Base-by-base conservation (phyloP, 2,329 filamentous ascomycete genomes). In the Ophiosphaerella herpotricha region DNA sequence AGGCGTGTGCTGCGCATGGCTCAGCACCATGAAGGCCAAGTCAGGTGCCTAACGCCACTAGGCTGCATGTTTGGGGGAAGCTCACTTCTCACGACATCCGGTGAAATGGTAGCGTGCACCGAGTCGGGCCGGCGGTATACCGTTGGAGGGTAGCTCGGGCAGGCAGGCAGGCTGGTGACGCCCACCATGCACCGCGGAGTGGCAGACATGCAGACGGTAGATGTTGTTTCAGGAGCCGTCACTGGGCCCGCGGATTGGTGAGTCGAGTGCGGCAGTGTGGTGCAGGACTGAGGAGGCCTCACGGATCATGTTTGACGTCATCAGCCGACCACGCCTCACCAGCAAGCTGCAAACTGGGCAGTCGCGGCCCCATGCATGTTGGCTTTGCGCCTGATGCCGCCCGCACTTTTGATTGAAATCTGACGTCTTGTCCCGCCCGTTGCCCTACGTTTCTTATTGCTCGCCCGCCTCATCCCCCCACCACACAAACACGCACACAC, bases 391-490 rank as follows among this genome's bases (percentile, higher is more conserved):
- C 57, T 60, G 55, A 55, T 50, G 36, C 47, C 40, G 35, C 46
- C 50, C 52, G 46, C 52, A 39, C 48, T 48, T 21, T 32, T 21
- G 40, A 39, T 33, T 49, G 52, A 54, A 50, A 50, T 48, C 54
- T 60, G 50, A 54, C 52, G 42, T 48, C 50, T 39, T 42, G 47
- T 46, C 39, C 46, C 48, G 32, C 39, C 49, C 39, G 43, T n/a
- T 39, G 29, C 31, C 39, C 52, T 43, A 46, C 39, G 33, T 52
- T 50, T 59, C 55, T 58, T 57, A 46, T 59, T 50, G 44, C 49
- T 44, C 47, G 40, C 18, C 43, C 44, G 16, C 43, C 26, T 29
- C 26, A 29, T 29, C 18, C 4, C 4, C 18, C 3, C 18, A 21
- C 18, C 4, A 21, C 18, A 21, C 18, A 21, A 21, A 21, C 18